A percentile compares a stretch with the other conserved stretches of the same genome.
phyloP scores from a whole-genome alignment of 805 yeast genomes.

The Metschnikowia lochheadii region DNA sequence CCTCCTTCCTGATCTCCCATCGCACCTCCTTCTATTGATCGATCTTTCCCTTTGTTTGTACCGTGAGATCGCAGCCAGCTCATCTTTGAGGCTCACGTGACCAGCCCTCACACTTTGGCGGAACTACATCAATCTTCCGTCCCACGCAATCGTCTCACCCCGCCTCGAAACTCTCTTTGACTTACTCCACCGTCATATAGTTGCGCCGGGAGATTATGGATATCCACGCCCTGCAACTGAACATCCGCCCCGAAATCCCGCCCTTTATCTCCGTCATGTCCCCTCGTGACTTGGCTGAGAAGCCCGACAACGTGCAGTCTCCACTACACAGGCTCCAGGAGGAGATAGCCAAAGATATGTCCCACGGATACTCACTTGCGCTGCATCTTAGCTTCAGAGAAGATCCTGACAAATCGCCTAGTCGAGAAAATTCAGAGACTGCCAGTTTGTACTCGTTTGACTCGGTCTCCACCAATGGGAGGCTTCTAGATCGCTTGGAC shows the following conservation, averaged over 20 bases:
- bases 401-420: neutral
- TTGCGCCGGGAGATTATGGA: neutral
- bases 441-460: constrained; percentile 43
- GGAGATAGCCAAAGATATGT: constrained; percentile 12
- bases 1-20: too few relatives aligned
- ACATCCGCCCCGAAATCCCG: neutral
- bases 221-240: neutral
- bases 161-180: neutral
- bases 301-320: constrained; percentile 13
- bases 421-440: neutral
- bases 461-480: constrained; percentile 40
- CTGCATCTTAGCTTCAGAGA: neutral
- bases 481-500: constrained; percentile 32
- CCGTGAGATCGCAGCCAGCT: neutral
- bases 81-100: neutral
- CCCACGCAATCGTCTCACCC: neutral
- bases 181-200: neutral
- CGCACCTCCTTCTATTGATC: neutral
- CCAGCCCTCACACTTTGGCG: neutral
- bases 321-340: constrained; percentile 18
- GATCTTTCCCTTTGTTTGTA: neutral
- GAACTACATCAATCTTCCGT: neutral
- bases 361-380: neutral
- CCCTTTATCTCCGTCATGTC: neutral
- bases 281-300: neutral